phyloP scores from a whole-genome alignment of 2,329 filamentous ascomycete genomes.

The Colletotrichum salicis region DNA sequence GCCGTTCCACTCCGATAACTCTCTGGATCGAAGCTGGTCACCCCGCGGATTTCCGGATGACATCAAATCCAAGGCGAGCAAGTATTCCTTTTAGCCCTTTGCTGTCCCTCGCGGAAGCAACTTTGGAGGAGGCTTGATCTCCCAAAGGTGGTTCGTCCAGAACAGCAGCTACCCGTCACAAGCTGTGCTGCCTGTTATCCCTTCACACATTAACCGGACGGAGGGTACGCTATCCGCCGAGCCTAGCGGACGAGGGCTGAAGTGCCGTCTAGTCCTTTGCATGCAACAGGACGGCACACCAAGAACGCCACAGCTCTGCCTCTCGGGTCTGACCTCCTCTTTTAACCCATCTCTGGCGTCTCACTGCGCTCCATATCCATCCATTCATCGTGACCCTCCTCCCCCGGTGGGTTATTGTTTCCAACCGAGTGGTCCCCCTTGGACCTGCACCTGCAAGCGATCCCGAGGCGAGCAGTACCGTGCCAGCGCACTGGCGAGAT shows the following conservation, averaged over 20 bases:
- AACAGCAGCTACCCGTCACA: not conserved
- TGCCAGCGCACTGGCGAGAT: conserved; percentile 13
- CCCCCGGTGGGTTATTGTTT: not conserved
- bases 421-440: conserved; percentile 10
- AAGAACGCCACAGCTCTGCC: not conserved
- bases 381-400: not conserved
- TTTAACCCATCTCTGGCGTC: not conserved
- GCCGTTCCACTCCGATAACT: not conserved
- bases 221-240: conserved; percentile 3
- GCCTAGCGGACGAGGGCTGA: not conserved
- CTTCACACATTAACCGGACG: not conserved
- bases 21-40: not conserved
- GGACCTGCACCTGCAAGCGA: conserved; percentile 22
- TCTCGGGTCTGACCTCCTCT: not conserved
- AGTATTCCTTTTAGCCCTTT: not conserved
- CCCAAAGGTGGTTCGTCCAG: not conserved
- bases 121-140: not conserved
- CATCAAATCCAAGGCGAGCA: not conserved
- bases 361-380: not conserved
- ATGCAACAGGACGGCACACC: not conserved
- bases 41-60: not conserved
- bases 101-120: not conserved
- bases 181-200: not conserved
- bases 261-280: not conserved
- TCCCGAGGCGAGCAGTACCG: not conserved